Base-by-base conservation (phyloP, 371 early-diverging fungal genomes). In the Rhizopus stolonifer region DNA sequence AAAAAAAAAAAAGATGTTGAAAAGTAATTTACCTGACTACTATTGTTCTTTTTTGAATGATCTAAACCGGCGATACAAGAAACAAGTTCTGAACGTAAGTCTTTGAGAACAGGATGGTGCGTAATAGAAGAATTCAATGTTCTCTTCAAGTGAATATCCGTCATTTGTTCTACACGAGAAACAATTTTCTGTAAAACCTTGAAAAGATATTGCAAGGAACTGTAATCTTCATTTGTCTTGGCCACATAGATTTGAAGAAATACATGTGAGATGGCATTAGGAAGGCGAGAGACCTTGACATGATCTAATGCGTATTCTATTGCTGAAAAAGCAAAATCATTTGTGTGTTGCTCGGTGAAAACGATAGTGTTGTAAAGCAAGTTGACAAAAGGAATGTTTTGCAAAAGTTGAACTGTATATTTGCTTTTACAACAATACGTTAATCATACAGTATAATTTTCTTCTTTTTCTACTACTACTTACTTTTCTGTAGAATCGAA, bases 291-390 rank as follows among this genome's bases (percentile, higher is more conserved):
- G 0, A 57, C 29, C 11, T 63, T 70, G 19, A 72, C 46, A n/a
- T 31, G 23, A 6, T 58, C 45, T 22, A 75, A 31, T 14, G 72
- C 33, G 17, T 56, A 40, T 18, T 46, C 65, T 46, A 77, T 24
- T 4, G 66, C 49, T 14, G 33, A 23, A 11, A 54, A 25, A 2
- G 69, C 63, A n/a, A 61, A n/a, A 11, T 17, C 39, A 10, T 71
- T 6, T 38, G 46, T 14, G 59, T 54, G n/a, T 31, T 54, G n/a
- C 31, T 52, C 5, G 46, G 38, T 40, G 49, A 50, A 19, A 23
- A 61, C 8, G 7, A 52, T 24, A 3, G 59, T 31, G 17, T 79
- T 79, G 19, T 55, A 47, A 32, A 81, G 70, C 1, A 79, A 46
- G 0, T 46, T 39, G 9, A 48, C 39, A 45, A 79, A 81, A 4